Evolutionary conservation across 148 eudicot species (phyloP), one percentile per base, ranked within the genome.

Genomic region (Camellia sinensis): DNA sequence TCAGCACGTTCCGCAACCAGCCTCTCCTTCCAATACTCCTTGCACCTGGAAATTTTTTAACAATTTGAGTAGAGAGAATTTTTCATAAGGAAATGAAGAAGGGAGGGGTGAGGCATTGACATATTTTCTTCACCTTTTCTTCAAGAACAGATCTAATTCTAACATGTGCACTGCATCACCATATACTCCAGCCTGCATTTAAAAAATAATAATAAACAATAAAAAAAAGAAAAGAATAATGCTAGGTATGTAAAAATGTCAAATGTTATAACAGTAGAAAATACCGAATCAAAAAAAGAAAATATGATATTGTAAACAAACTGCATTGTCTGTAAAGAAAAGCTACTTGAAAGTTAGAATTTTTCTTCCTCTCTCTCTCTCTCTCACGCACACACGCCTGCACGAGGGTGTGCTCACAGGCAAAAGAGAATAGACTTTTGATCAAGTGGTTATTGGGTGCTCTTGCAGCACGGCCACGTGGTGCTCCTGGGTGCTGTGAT

Each of bases 21-120:
- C 67, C 85, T 83, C 67, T 86, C 85, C 85, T 76, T 82, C 83
- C 85, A 86, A 63, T 86, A 60, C 13, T 80, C 79, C 79, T 86
- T 86, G 77, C 85, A 83, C 63, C 87, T 82, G 54, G 15, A 77
- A 50, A 66, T 8, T 57, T 41, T 43, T 43, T 19, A 2, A 8
- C 70, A 22, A 40, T 29, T 29, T 29, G 7, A 22, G 14, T 22
- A 13, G 3, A 12, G 14, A 3, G 13, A 68, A 44, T 67, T n/a
- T 52, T 50, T 48, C 77, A 7, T 0, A 75, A 59, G 53, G 21
- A 48, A 59, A 75, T n/a, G 44, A 59, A 41, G 18, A 2, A 29
- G 5, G 8, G 5, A 29, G 37, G 37, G 37, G 37, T 29, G 15
- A 40, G 41, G 67, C 7, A 5, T 59, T 8, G 7, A 41, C 10